phyloP scores from a whole-genome alignment of 345 rosid species.

The Citrus hindsii region DNA sequence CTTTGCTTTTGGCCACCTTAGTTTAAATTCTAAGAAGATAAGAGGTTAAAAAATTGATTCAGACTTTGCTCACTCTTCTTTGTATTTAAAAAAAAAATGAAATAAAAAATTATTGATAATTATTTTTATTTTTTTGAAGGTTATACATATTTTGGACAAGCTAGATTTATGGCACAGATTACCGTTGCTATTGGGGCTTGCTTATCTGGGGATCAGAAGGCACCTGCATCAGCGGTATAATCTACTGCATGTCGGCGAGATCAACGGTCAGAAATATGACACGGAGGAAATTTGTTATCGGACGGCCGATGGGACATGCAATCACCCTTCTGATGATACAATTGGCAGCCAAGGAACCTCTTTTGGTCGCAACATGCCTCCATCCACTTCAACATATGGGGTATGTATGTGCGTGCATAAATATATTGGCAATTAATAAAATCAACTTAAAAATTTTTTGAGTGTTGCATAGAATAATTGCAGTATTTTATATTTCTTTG shows the following conservation, averaged over 20 bases:
- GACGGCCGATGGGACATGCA: constrained; percentile 65
- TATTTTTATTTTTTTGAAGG: constrained; percentile 4
- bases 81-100: too few species aligned
- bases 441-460: too few species aligned
- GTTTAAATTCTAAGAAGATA: too few species aligned
- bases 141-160: constrained; percentile 64
- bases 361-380: constrained; percentile 67
- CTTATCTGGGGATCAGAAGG: constrained; percentile 60
- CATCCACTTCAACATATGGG: constrained; percentile 41
- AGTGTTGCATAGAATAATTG: too few species aligned
- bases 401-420: constrained; percentile 19
- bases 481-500: too few species aligned
- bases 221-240: constrained; percentile 74
- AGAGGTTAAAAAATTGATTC: too few species aligned
- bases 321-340: constrained; percentile 51
- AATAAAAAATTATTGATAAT: too few species aligned
- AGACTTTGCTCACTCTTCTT: too few species aligned
- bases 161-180: constrained; percentile 59
- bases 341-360: constrained; percentile 66
- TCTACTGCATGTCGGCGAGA: constrained; percentile 57
- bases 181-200: constrained; percentile 56
- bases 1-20: too few species aligned
- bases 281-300: constrained; percentile 42
- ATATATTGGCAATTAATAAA: neutral
- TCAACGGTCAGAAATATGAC: constrained; percentile 44